A percentile compares a stretch with the other conserved stretches of the same genome.
Evolutionary conservation across 2,329 filamentous ascomycete species (phyloP).

Genomic region (Lasiodiplodia gonubiensis): DNA sequence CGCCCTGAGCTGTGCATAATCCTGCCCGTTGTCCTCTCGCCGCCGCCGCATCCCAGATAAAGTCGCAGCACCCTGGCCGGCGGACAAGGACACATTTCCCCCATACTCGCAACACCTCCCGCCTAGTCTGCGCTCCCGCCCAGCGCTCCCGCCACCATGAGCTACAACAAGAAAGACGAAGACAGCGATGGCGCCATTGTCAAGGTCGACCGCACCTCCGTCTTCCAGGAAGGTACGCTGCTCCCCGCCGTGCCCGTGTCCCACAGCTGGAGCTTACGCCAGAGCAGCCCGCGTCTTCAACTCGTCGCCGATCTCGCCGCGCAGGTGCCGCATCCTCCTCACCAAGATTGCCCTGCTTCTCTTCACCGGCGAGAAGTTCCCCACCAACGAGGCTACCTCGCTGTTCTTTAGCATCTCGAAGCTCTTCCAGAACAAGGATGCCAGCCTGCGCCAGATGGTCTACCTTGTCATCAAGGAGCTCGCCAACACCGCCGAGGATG

Average conservation of each 20-base stretch:
- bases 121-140: conserved; percentile 11
- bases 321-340: conserved; percentile 95
- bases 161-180: conserved; percentile 99
- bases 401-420: conserved; percentile 98
- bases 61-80: conserved; percentile 7
- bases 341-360: conserved; percentile 97
- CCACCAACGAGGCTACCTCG: conserved; percentile 94
- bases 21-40: not conserved
- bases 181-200: conserved; percentile 92
- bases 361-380: conserved; percentile 96
- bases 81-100: conserved; percentile 28
- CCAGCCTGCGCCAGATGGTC: conserved; percentile 96
- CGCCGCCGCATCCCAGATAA: not conserved
- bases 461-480: conserved; percentile 98
- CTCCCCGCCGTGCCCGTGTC: conserved; percentile 37
- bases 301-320: conserved; percentile 92
- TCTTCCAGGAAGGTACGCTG: conserved; percentile 91
- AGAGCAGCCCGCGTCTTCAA: conserved; percentile 91
- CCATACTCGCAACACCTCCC: conserved; percentile 21
- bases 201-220: conserved; percentile 96
- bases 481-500: conserved; percentile 92
- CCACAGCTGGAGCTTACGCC: conserved; percentile 41
- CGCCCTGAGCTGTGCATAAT: conserved; percentile 3
- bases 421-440: conserved; percentile 99
- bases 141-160: conserved; percentile 65